A percentile compares a stretch with the other conserved stretches of the same genome.
Conservation (phyloP, 306 rosid species). For the Cercis canadensis region DNA sequence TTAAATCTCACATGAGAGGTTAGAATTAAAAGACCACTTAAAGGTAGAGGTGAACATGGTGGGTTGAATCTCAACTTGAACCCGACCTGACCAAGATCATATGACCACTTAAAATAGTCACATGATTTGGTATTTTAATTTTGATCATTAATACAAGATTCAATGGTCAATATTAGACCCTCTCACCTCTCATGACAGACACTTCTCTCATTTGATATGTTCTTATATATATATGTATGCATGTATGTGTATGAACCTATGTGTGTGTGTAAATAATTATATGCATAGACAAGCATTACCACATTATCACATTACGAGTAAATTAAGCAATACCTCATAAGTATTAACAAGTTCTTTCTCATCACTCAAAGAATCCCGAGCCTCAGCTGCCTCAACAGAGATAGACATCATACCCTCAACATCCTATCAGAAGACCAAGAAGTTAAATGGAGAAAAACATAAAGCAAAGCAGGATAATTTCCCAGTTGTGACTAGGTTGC, state of each 20-base stretch:
- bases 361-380: constrained; percentile 89
- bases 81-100: no score
- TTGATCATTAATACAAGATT: no score
- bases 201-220: no score
- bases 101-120: no score
- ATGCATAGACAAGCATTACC: constrained; percentile 26
- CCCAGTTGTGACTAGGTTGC: not conserved
- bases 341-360: constrained; percentile 88
- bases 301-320: not conserved
- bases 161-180: no score
- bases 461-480: constrained; percentile 26
- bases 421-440: constrained; percentile 67
- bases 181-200: no score
- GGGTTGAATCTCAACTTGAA: no score
- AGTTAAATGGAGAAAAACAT: constrained; percentile 46
- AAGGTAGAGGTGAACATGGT: no score
- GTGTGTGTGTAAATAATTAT: not conserved
- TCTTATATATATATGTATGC: no score
- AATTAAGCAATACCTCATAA: constrained; percentile 56
- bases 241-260: constrained; percentile 25
- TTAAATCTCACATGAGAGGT: not conserved
- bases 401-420: constrained; percentile 99
- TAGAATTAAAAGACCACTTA: not conserved
- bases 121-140: no score
- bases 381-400: constrained; percentile 94